These are phyloP conservation scores for Solanum dulcamara DNA, from an alignment of 257 asterid species.

Conservation along the genomic window DNA sequence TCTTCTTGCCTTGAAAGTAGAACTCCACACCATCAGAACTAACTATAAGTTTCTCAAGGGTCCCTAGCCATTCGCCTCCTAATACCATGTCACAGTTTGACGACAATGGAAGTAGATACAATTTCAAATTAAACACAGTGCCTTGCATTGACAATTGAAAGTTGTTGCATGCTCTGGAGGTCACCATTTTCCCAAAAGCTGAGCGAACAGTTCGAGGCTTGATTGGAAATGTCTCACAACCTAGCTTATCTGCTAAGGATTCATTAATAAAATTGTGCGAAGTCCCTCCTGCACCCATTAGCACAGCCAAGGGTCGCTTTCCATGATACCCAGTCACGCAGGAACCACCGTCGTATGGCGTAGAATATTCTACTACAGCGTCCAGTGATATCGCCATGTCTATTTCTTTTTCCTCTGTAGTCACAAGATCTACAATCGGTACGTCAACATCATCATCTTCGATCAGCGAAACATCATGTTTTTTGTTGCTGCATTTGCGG, in stretches of 20 bases:
- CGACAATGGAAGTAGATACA: neutral
- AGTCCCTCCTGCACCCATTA: neutral
- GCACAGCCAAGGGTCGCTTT: neutral
- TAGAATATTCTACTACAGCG: neutral
- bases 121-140: neutral
- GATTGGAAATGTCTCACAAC: neutral
- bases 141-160: neutral
- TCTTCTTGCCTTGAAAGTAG: neutral
- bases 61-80: neutral
- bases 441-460: neutral
- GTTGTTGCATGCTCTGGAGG: neutral
- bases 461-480: neutral
- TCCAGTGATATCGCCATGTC: neutral
- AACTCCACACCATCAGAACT: neutral
- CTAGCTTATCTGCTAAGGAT: neutral
- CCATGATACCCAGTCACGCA: neutral
- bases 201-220: neutral
- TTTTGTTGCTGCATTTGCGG: neutral
- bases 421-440: neutral
- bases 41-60: neutral
- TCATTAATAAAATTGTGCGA: neutral
- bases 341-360: neutral
- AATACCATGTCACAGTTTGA: neutral
- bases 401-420: neutral
- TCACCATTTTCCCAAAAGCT: neutral